These are phyloP conservation scores for Cyberlindnera americana DNA, from an alignment of 805 yeast species.

Conservation along the genomic window DNA sequence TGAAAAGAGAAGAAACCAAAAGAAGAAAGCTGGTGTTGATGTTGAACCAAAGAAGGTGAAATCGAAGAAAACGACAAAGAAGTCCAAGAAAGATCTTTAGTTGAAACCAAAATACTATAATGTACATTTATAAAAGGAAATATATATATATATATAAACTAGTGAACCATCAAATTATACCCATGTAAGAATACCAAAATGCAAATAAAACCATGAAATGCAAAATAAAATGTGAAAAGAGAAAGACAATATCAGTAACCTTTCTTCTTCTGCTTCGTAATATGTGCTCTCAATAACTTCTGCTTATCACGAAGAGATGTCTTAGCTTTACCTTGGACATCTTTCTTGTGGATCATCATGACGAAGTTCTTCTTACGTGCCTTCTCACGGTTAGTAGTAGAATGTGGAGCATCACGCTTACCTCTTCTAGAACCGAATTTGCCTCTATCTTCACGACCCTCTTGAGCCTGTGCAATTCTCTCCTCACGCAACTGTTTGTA, in stretches of 20 bases:
- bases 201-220: constrained; percentile 1
- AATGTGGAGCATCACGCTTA: constrained; percentile 67
- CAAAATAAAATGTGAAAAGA: constrained; percentile 1
- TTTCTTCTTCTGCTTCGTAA: constrained; percentile 86
- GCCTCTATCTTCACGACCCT: constrained; percentile 92
- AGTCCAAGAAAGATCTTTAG: constrained; percentile 1
- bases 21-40: constrained; percentile 27
- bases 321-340: constrained; percentile 91
- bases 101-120: background rate
- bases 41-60: constrained; percentile 8
- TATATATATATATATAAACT: background rate
- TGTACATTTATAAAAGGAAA: background rate
- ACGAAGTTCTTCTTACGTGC: constrained; percentile 98
- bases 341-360: constrained; percentile 95
- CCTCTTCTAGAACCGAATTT: constrained; percentile 88
- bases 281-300: constrained; percentile 79
- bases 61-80: constrained; percentile 9
- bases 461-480: constrained; percentile 78
- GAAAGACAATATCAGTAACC: constrained; percentile 41
- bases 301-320: constrained; percentile 89
- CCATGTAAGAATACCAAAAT: background rate
- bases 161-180: background rate
- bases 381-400: constrained; percentile 94
- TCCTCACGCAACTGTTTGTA: constrained; percentile 89
- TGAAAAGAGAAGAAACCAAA: constrained; percentile 55